A percentile compares a stretch with the other conserved stretches of the same genome.
phyloP scores from a whole-genome alignment of 306 rosid genomes.

The Lupinus albus region DNA sequence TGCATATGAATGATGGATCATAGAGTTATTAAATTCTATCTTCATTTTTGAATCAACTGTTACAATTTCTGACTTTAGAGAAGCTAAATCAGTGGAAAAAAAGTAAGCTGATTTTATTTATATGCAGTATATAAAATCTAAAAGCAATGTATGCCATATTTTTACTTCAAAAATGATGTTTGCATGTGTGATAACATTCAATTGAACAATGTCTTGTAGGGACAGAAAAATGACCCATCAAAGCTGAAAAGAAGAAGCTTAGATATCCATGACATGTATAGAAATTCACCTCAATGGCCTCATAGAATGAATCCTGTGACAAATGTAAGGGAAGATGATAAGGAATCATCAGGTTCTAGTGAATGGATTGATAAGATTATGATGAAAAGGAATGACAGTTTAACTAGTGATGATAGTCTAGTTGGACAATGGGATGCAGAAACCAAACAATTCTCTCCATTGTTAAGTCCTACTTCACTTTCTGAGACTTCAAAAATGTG shows the following conservation, averaged over 20 bases:
- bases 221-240: slow-evolving; percentile 38
- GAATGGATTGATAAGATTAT: slow-evolving; percentile 64
- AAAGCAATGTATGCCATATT: neutral
- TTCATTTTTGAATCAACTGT: too few relatives aligned
- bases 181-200: slow-evolving; percentile 10
- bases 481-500: slow-evolving; percentile 52
- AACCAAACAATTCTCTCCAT: slow-evolving; percentile 50
- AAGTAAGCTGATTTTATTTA: too few relatives aligned
- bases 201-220: slow-evolving; percentile 40
- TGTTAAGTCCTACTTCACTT: slow-evolving; percentile 47
- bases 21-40: too few relatives aligned
- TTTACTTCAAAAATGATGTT: neutral
- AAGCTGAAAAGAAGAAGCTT: slow-evolving; percentile 69
- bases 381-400: slow-evolving; percentile 55
- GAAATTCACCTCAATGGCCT: slow-evolving; percentile 58
- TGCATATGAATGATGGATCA: too few relatives aligned
- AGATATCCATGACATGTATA: slow-evolving; percentile 67
- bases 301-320: slow-evolving; percentile 10
- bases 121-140: neutral
- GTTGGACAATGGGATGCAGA: slow-evolving; percentile 70
- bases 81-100: too few relatives aligned
- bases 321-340: slow-evolving; percentile 60
- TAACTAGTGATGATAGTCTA: slow-evolving; percentile 60
- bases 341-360: slow-evolving; percentile 59
- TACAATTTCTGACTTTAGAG: too few relatives aligned